Evolutionary conservation across 495 filamentous ascomycete genomes (phyloP).

Genomic region (Collariella sp.): DNA sequence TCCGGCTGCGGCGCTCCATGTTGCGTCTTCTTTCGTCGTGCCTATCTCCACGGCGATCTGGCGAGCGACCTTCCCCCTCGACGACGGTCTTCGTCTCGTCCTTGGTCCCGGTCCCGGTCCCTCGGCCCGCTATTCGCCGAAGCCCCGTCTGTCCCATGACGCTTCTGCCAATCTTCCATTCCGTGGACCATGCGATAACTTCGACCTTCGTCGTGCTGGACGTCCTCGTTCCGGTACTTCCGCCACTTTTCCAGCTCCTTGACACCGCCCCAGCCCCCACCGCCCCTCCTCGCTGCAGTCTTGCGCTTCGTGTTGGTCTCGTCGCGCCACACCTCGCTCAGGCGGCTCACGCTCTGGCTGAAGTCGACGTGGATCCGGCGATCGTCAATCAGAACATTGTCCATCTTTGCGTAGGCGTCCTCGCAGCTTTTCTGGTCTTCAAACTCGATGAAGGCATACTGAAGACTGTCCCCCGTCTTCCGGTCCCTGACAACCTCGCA

Average conservation of each 20-base stretch:
- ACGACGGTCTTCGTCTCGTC: constrained; percentile 4
- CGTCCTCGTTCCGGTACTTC: constrained; percentile 74
- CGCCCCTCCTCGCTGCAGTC: constrained; percentile 43
- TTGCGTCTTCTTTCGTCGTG: constrained; percentile 13
- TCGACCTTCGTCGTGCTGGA: constrained; percentile 34
- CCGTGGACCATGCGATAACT: constrained; percentile 79
- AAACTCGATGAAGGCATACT: constrained; percentile 98
- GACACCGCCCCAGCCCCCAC: constrained; percentile 88
- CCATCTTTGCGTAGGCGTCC: constrained; percentile 97
- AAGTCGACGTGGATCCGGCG: constrained; percentile 98
- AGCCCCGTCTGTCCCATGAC: constrained; percentile 28
- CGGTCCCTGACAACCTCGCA: constrained; percentile 96
- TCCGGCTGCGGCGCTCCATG: constrained; percentile 30
- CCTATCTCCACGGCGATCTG: constrained; percentile 12
- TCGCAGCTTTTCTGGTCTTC: constrained; percentile 87
- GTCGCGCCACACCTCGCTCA: constrained; percentile 85
- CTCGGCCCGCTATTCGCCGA: constrained; percentile 3
- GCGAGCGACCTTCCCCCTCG: constrained; percentile 3
- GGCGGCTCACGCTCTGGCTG: constrained; percentile 86
- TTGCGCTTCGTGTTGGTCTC: constrained; percentile 78
- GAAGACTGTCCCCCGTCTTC: constrained; percentile 86
- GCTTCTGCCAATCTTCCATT: constrained; percentile 52
- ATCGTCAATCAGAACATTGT: constrained; percentile 91
- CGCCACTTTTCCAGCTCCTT: constrained; percentile 77
- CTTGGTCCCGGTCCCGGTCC: not conserved